phyloP scores from a whole-genome alignment of 768 basidiomycete genomes.

The Rhodotorula toruloides region DNA sequence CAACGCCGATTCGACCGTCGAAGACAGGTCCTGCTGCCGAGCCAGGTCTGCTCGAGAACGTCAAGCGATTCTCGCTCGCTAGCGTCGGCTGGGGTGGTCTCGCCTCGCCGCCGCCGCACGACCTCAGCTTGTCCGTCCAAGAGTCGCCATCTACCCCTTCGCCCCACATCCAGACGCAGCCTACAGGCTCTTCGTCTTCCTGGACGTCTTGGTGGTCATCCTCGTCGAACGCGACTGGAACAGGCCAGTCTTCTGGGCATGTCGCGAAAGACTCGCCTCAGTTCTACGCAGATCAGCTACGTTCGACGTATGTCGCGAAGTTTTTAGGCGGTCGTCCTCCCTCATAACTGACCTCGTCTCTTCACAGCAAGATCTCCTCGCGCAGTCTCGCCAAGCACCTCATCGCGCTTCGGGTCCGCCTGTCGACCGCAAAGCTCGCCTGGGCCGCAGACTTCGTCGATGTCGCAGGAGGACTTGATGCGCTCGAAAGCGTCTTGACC shows the following conservation, averaged over 20 bases:
- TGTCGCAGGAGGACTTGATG: constrained; percentile 61
- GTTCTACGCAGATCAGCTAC: constrained; percentile 63
- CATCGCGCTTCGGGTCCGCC: constrained; percentile 73
- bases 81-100: constrained; percentile 25
- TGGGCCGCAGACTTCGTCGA: constrained; percentile 78
- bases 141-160: constrained; percentile 31
- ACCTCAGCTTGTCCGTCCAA: neutral
- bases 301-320: constrained; percentile 46
- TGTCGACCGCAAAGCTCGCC: constrained; percentile 70
- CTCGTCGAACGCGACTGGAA: neutral
- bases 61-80: constrained; percentile 40
- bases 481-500: constrained; percentile 58
- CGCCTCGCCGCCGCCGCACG: neutral
- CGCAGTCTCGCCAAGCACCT: constrained; percentile 67
- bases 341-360: no score
- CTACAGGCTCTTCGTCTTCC: constrained; percentile 12
- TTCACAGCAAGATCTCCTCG: constrained; percentile 54
- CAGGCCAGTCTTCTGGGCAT: no score
- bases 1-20: constrained; percentile 12
- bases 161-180: constrained; percentile 49
- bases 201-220: constrained; percentile 36
- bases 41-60: constrained; percentile 10
- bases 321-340: no score
- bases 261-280: constrained; percentile 48
- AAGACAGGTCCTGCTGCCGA: constrained; percentile 15